Evolutionary conservation across 495 filamentous ascomycete species (phyloP), one percentile per base, ranked within the genome.

Genomic region (Cryomyces minteri): DNA sequence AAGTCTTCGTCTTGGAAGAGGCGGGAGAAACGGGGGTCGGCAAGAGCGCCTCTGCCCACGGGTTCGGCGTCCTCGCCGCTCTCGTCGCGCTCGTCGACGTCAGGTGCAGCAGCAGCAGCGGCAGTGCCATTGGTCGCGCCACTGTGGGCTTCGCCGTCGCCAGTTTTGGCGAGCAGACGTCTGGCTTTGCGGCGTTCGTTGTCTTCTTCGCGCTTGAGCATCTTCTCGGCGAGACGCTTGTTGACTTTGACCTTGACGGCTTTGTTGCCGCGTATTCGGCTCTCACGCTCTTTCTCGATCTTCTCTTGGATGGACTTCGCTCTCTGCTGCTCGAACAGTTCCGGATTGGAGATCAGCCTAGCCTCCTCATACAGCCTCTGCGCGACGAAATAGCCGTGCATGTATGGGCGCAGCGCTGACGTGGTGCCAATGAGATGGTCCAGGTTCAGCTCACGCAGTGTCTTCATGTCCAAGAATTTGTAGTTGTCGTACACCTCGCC

Each of bases 311-410:
- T 69, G 45, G 79, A 73, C 67, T 93, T 92, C 32, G 77, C 77
- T 37, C 87, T 73, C 58, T 94, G 81, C 52, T 94, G 80, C 52
- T 93, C 82, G 74, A 82, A 90, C 47, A 90, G 70, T 57, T 87
- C 92, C 1, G 90, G 90, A 61, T 95, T 88, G 37, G 81, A 74
- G 48, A 95, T 92, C 47, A 98, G 63, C 29, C 81, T 65, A n/a
- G 88, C 90, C 62, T 96, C 84, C 49, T 96, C 92, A 57, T 95
- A 95, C 28, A 99, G 58, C 43, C 81, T 77, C 53, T 92, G 85
- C 45, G 81, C 82, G 8, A 95, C 85, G 62, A 98, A 98, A 70
- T 90, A 95, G 49, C 90, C 90, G 59, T 96, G 88, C 92, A 96
- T 95, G 56, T 95, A 96, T 40, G 92, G 88, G 31, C 86, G 72